Evolutionary conservation across 169 alveolate genomes (phyloP).

Genomic region (Babesia bigemina): DNA sequence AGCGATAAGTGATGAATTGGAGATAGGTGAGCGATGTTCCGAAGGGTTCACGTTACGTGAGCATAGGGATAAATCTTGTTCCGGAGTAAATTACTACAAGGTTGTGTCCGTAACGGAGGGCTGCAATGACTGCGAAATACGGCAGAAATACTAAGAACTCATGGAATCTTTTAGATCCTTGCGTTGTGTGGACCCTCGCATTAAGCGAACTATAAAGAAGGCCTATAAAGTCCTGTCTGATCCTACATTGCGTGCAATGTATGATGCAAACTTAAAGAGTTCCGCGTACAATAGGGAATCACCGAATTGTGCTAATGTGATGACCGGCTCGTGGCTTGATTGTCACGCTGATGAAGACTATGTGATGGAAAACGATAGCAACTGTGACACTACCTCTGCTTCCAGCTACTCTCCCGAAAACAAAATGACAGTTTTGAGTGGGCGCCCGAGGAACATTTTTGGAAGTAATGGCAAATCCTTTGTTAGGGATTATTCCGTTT

Average conservation of each 20-base stretch:
- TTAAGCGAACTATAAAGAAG: constrained; percentile 32
- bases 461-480: constrained; percentile 11
- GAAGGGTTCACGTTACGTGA: constrained; percentile 1
- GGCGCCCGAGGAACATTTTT: constrained; percentile 28
- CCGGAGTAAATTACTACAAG: constrained; percentile 42
- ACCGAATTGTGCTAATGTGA: not conserved
- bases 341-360: constrained; percentile 12
- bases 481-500: not conserved
- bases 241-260: constrained; percentile 38
- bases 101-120: constrained; percentile 43
- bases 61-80: not conserved
- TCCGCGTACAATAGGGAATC: not conserved
- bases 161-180: constrained; percentile 49
- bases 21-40: not conserved
- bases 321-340: not conserved
- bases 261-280: constrained; percentile 37
- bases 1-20: too few relatives aligned
- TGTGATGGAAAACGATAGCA: constrained; percentile 1
- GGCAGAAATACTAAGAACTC: constrained; percentile 21
- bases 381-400: constrained; percentile 38
- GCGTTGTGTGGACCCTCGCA: constrained; percentile 43
- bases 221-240: constrained; percentile 63
- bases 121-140: constrained; percentile 43
- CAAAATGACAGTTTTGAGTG: constrained; percentile 13
- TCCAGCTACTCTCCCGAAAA: constrained; percentile 5